Evolutionary conservation across 2,329 filamentous ascomycete genomes (phyloP), one percentile per base, ranked within the genome.

Genomic region (Chalara sp.): DNA sequence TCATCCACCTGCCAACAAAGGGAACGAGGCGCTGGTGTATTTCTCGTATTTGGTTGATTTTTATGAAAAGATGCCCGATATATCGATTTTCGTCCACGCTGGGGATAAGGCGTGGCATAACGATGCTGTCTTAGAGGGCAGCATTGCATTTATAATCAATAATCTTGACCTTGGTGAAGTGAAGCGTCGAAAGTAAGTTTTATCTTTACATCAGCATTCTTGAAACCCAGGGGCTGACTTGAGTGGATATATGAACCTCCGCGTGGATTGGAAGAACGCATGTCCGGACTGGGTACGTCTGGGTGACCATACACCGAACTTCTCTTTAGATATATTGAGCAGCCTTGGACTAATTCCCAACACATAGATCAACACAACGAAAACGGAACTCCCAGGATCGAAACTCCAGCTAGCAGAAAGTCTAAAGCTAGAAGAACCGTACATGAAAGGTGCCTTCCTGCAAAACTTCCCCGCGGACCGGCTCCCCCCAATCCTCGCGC

Each of bases 1-100:
- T 28, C 74, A 76, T 52, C 72, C 76, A 1, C 75, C 76, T 0
- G 70, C 72, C 50, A 78, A 79, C 59, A 81, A 81, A 63, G 81
- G 81, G 33, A 77, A 81, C 58, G 81, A 85, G 65, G 80, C 78
- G 33, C 76, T 80, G 67, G 74, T 80, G 6, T 84, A 84, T 61
- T 70, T 83, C 37, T 77, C 73, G 39, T 83, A 80, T 64, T 74
- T 84, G 58, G 75, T 81, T 58, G 78, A 82, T 61, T 73, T 78
- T 63, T 84, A 85, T 66, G 72, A 83, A 54, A 59, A 70, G 4
- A 71, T 85, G 4, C 74, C 79, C 2, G 78, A 81, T 49, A 71
- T 83, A 53, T 70, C 71, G 32, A 75, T 84, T 56, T 82, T 86
- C 66, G 75, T 81, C 64, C 81, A 85, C 61, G 73, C 78, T 21